phyloP scores from a whole-genome alignment of 306 rosid genomes.

The peach (Prunus persica) region Prunus_persica_NCBIv2 NC_034009.1:11793501-11794000 shows the following conservation, averaged over 20 bases:
- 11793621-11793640: conserved; percentile 5
- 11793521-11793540: neutral
- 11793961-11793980: conserved; percentile 64
- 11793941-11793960: conserved; percentile 78
- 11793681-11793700: conserved; percentile 44
- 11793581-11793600: neutral
- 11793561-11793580: neutral
- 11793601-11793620: neutral
- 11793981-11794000: conserved; percentile 37
- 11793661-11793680: neutral
- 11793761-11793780: conserved; percentile 86
- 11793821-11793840: conserved; percentile 83
- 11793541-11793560: neutral
- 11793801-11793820: conserved; percentile 78
- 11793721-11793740: conserved; percentile 86
- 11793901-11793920: conserved; percentile 70
- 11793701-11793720: conserved; percentile 67
- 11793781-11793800: conserved; percentile 99
- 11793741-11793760: conserved; percentile 74
- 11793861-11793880: conserved; percentile 95
- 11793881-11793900: conserved; percentile 91
- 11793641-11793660: neutral
- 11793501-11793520: neutral
- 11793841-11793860: conserved; percentile 94
- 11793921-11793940: conserved; percentile 61